Percentiles rank a stretch among this genome's conserved stretches.
These are phyloP conservation scores for Cryptosporidium parvum DNA, from an alignment of 169 alveolate genomes.

Conservation along the genomic window DNA sequence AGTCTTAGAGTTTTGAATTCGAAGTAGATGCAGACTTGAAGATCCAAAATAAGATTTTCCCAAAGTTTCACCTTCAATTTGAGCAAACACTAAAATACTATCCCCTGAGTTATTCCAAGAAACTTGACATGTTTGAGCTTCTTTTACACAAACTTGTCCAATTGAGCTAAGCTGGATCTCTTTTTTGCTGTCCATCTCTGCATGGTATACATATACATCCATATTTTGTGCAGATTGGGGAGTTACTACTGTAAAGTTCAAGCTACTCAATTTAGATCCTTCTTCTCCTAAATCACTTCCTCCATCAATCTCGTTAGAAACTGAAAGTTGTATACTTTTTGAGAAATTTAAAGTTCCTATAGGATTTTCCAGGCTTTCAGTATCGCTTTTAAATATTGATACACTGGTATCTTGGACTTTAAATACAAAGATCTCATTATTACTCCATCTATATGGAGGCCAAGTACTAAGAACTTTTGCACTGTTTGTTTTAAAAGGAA, in stretches of 20 bases:
- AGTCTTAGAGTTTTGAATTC: constrained; percentile 44
- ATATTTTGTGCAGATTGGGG: constrained; percentile 23
- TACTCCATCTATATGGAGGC: constrained; percentile 76
- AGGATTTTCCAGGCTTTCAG: constrained; percentile 55
- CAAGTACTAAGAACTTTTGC: constrained; percentile 71
- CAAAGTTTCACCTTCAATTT: constrained; percentile 63
- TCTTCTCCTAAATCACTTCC: not conserved
- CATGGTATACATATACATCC: constrained; percentile 35
- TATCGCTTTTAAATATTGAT: constrained; percentile 49
- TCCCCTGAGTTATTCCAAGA: constrained; percentile 58
- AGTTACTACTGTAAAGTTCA: constrained; percentile 51
- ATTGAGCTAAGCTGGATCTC: constrained; percentile 8
- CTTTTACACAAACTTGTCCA: constrained; percentile 1
- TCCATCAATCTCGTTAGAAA: constrained; percentile 28
- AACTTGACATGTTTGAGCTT: constrained; percentile 54
- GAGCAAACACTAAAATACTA: constrained; percentile 37
- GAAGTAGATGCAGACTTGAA: constrained; percentile 45
- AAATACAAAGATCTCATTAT: constrained; percentile 64
- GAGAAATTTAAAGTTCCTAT: constrained; percentile 24
- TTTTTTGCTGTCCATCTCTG: constrained; percentile 10
- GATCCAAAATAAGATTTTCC: constrained; percentile 73
- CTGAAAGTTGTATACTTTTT: constrained; percentile 49
- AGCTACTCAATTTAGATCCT: not conserved
- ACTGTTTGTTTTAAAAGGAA: constrained; percentile 66
- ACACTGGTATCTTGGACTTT: constrained; percentile 73